Evolutionary conservation across 2,329 filamentous ascomycete genomes (phyloP).

Genomic region (Pseudogymnoascus sp.): DNA sequence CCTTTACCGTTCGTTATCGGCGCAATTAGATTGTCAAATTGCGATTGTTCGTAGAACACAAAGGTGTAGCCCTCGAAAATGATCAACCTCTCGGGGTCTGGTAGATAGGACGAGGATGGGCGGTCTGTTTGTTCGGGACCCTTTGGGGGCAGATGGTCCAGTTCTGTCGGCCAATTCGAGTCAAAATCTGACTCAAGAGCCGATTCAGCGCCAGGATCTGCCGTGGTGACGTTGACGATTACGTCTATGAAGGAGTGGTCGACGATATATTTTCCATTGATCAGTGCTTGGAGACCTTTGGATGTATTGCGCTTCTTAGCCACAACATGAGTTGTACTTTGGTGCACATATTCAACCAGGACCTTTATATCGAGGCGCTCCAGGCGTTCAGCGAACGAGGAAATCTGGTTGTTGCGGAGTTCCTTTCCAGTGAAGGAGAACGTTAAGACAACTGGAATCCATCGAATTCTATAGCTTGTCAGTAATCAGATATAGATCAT

Average conservation of each 20-base stretch:
- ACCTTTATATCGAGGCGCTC: slow-evolving; percentile 89
- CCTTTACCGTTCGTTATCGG: slow-evolving; percentile 74
- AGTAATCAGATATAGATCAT: slow-evolving; percentile 1
- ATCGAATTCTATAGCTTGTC: slow-evolving; percentile 53
- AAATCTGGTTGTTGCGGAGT: slow-evolving; percentile 57
- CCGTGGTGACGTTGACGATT: slow-evolving; percentile 50
- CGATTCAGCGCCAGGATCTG: slow-evolving; percentile 44
- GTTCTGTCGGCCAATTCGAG: slow-evolving; percentile 67
- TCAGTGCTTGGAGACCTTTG: slow-evolving; percentile 76
- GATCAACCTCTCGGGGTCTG: slow-evolving; percentile 56
- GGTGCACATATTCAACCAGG: slow-evolving; percentile 61
- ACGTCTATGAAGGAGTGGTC: slow-evolving; percentile 65
- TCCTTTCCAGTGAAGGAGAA: slow-evolving; percentile 71
- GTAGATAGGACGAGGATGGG: slow-evolving; percentile 62
- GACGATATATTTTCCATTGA: slow-evolving; percentile 74
- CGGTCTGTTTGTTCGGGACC: slow-evolving; percentile 69
- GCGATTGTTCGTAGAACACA: slow-evolving; percentile 69
- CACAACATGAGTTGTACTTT: slow-evolving; percentile 77
- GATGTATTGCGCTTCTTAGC: slow-evolving; percentile 85
- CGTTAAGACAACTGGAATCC: slow-evolving; percentile 73
- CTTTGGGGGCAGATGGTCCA: slow-evolving; percentile 63
- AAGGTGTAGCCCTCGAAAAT: slow-evolving; percentile 87
- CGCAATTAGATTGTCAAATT: slow-evolving; percentile 68
- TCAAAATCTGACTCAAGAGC: slow-evolving; percentile 75
- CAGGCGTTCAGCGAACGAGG: slow-evolving; percentile 55